Evolutionary conservation across 2,329 filamentous ascomycete genomes (phyloP), one percentile per base, ranked within the genome.

Genomic region (Dothistroma septosporum): DNA sequence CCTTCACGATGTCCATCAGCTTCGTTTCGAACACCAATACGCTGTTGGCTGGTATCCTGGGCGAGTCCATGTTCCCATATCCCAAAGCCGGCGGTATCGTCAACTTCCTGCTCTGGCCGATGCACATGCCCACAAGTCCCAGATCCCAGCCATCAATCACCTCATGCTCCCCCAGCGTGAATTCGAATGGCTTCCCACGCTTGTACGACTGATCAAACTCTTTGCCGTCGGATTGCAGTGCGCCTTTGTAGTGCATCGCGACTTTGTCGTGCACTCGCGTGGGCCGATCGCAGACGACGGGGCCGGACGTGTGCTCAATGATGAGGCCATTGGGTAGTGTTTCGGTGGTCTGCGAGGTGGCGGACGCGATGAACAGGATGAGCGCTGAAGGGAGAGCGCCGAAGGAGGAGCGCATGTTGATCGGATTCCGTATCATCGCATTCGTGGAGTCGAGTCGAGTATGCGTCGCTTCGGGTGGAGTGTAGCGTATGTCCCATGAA

Each of bases 81-180:
- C 86, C 94, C 72, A 88, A 80, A 72, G 87, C 85, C 21, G 93
- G 91, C n/a, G 92, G 91, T 59, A 99, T 94, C 21, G 88, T 97
- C 75, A 99, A 79, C 58, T 85, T 93, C 76, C 77, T 85, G 82
- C 92, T 93, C 82, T 97, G 93, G 64, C 94, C 93, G 69, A 95
- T 89, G 78, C 94, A 97, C 92, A 97, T 97, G 72, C 90, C 90
- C 57, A 94, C 70, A 44, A 97, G 83, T 54, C 93, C 93, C 74
- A 95, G 78, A 70, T 97, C 93, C 93, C 92, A 97, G 73, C 93
- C 93, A 79, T 90, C 87, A 75, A 99, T 99, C 55, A 97, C 94
- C 75, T 89, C 84, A 49, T 91, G 90, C 24, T 79, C 78, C 37
- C 94, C 94, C 33, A 99, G 80, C 64, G 80, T 86, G 79, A 99